A percentile compares a stretch with the other conserved stretches of the same genome.
phyloP scores from a whole-genome alignment of 257 asterid species.

The Solanum microdontum region DNA sequence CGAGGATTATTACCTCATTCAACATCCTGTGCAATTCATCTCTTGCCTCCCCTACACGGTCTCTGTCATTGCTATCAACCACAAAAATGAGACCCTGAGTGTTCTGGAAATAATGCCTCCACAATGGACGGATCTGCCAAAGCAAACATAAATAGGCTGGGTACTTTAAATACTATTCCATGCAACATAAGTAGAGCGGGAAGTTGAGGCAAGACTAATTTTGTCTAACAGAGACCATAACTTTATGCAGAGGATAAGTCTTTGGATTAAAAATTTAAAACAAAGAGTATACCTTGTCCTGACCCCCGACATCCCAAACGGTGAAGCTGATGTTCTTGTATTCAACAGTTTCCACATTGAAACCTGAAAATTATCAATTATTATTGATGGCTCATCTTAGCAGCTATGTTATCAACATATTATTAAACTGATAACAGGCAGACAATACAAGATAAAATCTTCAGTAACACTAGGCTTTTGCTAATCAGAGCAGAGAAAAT shows the following conservation, averaged over 20 bases:
- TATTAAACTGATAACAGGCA: not conserved
- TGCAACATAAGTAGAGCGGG: not conserved
- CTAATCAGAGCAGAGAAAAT: not conserved
- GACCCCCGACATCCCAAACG: conserved; percentile 1
- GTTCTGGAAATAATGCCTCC: conserved; percentile 5
- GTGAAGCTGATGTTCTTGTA: conserved; percentile 5
- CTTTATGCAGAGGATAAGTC: not conserved
- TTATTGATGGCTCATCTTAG: not conserved
- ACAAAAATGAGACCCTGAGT: conserved; percentile 6
- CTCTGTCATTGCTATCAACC: conserved; percentile 3
- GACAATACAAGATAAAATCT: not conserved
- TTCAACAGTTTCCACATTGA: conserved; percentile 2
- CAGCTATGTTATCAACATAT: not conserved
- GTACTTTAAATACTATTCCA: not conserved
- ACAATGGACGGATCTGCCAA: not conserved
- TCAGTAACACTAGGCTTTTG: not conserved
- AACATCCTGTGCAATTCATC: conserved; percentile 5
- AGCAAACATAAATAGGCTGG: not conserved
- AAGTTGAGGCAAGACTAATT: not conserved
- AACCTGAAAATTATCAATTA: not conserved
- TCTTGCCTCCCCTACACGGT: conserved; percentile 4
- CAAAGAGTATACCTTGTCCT: not conserved
- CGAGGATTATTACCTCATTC: not conserved
- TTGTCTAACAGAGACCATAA: not conserved
- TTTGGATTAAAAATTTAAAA: not conserved